Conservation (phyloP, 139 green algal species). For the Gonium pectorale region DNA sequence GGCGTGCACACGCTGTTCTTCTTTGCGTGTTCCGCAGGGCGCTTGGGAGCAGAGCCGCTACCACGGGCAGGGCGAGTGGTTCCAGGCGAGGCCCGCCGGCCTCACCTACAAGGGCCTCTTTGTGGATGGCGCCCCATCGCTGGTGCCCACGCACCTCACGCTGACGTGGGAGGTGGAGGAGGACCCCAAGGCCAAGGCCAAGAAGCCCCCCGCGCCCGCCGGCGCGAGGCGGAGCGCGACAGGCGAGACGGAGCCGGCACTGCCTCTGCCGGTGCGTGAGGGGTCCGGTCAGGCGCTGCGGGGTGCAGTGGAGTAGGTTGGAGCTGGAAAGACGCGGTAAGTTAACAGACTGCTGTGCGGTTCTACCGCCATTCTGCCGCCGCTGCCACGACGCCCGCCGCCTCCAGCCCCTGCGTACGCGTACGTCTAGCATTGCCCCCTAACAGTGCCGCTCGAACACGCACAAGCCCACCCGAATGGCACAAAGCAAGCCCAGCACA, state of each 20-base stretch:
- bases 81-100: slow-evolving; percentile 6
- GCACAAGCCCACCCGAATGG: too few species aligned
- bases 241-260: background rate
- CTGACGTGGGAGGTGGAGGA: slow-evolving; percentile 25
- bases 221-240: background rate
- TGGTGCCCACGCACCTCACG: slow-evolving; percentile 9
- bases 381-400: too few species aligned
- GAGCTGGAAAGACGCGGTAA: too few species aligned
- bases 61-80: slow-evolving; percentile 36
- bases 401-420: too few species aligned
- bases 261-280: slow-evolving; percentile 17
- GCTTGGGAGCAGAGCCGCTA: slow-evolving; percentile 1
- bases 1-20: too few species aligned
- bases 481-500: too few species aligned
- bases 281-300: background rate
- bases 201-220: background rate
- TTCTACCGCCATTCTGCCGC: too few species aligned
- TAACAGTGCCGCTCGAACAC: too few species aligned
- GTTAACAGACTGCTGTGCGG: too few species aligned
- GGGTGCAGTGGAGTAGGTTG: too few species aligned
- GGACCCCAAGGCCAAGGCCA: slow-evolving; percentile 27
- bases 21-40: too few species aligned
- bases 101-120: slow-evolving; percentile 34
- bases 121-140: background rate
- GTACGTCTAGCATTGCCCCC: too few species aligned